Percentiles rank a stretch among this genome's conserved stretches.
These are phyloP conservation scores for Aureoboletus auriporus DNA, from an alignment of 768 basidiomycete genomes.

Conservation along the genomic window DNA sequence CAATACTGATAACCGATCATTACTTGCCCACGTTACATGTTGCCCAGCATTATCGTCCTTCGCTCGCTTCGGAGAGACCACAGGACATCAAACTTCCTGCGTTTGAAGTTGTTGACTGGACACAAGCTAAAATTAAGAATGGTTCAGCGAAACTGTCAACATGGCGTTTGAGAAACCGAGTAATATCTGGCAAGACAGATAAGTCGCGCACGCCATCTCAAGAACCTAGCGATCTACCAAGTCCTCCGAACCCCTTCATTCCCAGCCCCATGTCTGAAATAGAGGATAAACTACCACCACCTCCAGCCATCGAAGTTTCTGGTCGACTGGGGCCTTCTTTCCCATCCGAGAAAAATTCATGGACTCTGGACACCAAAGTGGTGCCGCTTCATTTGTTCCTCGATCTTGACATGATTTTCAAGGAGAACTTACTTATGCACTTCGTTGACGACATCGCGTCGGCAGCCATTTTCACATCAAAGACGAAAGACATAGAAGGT, in stretches of 20 bases:
- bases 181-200: constrained; percentile 13
- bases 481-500: not conserved
- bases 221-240: constrained; percentile 11
- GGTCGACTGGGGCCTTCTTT: constrained; percentile 3
- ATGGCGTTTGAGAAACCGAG: constrained; percentile 53
- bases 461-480: constrained; percentile 11
- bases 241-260: constrained; percentile 16
- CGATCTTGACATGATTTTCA: constrained; percentile 51
- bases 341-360: constrained; percentile 1
- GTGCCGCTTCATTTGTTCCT: constrained; percentile 74
- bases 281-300: constrained; percentile 7
- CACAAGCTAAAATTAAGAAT: constrained; percentile 35
- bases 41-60: constrained; percentile 40
- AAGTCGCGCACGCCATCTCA: constrained; percentile 18
- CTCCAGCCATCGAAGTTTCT: constrained; percentile 19
- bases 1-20: constrained; percentile 74
- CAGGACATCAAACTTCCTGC: constrained; percentile 39
- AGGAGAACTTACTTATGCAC: constrained; percentile 34
- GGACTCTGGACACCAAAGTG: constrained; percentile 35
- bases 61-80: constrained; percentile 19
- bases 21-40: constrained; percentile 58
- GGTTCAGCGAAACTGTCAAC: constrained; percentile 52
- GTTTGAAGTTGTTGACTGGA: constrained; percentile 66
- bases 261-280: constrained; percentile 14
- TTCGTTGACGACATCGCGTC: constrained; percentile 48